Evolutionary conservation across 768 basidiomycete genomes (phyloP), one percentile per base, ranked within the genome.

Genomic region (Leccinum imitatum): DNA sequence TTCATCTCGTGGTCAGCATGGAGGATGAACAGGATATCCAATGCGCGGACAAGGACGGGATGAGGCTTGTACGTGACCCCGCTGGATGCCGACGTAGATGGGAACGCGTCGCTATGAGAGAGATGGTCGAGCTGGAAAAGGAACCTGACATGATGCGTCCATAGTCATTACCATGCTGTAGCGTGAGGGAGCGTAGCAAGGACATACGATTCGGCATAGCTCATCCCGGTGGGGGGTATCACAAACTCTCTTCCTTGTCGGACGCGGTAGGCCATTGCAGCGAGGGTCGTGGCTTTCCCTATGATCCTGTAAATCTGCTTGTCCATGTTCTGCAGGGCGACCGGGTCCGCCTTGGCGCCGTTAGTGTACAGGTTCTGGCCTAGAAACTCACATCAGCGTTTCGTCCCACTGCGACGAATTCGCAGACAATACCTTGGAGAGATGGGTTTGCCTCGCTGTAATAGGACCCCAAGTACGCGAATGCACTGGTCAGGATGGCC

Each of bases 201-300:
- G 9, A 64, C 63, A 66, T 68, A 90, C 90, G 90, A 89, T 72
- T 86, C 92, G 4, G 93, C 85, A 65, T 95, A 95, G 67, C 86
- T 89, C 54, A 94, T 79, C 0, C 90, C 90, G 1, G 86, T 84
- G 6, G 92, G 93, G 4, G 94, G 92, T 0, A 81, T 83, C 17
- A 95, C 91, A 67, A 96, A 95, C 53, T 90, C 86, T 59, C 94
- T 83, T 37, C 94, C 94, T 77, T 93, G 92, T 44, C 94, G 88
- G 35, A 95, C 84, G 31, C 94, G 91, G 73, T 95, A 96, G 0
- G 94, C 93, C 93, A 95, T 95, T 84, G 93, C 92, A 61, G 93
- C 93, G 44, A 95, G 79, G 0, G 92, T 93, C 6, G 90, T 93
- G 9, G 90, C 87, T 70, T 95, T 95, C 47, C 94, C 93, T 55